phyloP scores from a whole-genome alignment of 2,329 filamentous ascomycete genomes.

The Truncatella angustata region DNA sequence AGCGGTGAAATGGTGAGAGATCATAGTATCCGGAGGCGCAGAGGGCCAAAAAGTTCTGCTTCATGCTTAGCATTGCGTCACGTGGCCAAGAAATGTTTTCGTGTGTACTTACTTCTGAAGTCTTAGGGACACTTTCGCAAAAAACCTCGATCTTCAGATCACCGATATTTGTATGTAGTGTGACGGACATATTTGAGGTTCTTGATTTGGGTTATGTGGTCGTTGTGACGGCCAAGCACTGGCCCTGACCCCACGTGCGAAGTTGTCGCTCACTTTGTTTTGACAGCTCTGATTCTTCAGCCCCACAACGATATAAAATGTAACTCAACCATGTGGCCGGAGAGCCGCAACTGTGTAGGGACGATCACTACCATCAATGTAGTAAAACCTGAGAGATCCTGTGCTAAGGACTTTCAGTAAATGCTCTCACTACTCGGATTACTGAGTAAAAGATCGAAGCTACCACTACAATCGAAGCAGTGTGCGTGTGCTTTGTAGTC shows the following conservation, averaged over 20 bases:
- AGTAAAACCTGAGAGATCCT: too few species aligned
- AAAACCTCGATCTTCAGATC: slow-evolving; percentile 95
- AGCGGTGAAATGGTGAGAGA: slow-evolving; percentile 72
- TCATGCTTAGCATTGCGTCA: slow-evolving; percentile 4
- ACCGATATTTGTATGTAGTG: slow-evolving; percentile 83
- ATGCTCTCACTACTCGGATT: too few species aligned
- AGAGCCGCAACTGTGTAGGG: neutral
- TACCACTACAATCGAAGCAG: too few species aligned
- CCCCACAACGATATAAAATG: neutral
- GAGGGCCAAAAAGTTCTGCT: slow-evolving; percentile 83
- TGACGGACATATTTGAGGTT: slow-evolving; percentile 55
- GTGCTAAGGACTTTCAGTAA: too few species aligned
- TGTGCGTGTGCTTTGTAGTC: too few species aligned
- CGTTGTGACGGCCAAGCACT: neutral
- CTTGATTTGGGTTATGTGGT: neutral
- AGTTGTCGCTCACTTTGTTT: too few species aligned
- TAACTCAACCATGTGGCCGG: slow-evolving; percentile 1
- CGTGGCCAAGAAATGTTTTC: neutral
- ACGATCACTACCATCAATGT: too few species aligned
- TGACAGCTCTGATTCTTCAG: too few species aligned
- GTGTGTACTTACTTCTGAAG: slow-evolving; percentile 64
- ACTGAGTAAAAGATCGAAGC: too few species aligned
- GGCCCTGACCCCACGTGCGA: neutral
- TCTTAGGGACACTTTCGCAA: slow-evolving; percentile 91
- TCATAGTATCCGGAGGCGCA: slow-evolving; percentile 79